phyloP scores from a whole-genome alignment of 2,329 filamentous ascomycete species.

The Didymella lethalis region DNA sequence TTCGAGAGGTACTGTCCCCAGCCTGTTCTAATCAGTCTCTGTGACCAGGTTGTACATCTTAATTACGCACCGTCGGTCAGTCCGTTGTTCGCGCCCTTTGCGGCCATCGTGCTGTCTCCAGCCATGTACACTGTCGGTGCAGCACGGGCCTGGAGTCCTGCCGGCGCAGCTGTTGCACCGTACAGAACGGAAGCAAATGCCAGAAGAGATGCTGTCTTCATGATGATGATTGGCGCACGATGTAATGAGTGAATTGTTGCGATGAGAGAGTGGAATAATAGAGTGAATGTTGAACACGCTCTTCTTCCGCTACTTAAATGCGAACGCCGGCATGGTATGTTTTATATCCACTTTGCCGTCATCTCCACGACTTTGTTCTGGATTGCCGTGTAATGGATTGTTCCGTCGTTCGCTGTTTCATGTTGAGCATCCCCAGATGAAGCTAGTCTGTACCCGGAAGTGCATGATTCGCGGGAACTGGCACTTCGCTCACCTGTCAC shows the following conservation, averaged over 20 bases:
- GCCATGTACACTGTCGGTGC: background rate
- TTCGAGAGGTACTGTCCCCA: background rate
- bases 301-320: too few relatives aligned
- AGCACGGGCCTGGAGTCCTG: background rate
- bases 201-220: too few relatives aligned
- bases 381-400: background rate
- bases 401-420: background rate
- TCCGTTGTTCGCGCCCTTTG: background rate
- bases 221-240: background rate
- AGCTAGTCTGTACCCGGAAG: background rate
- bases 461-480: background rate
- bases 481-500: background rate
- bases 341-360: background rate
- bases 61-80: background rate
- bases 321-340: too few relatives aligned
- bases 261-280: too few relatives aligned
- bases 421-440: background rate
- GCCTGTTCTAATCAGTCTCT: background rate
- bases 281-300: too few relatives aligned
- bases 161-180: background rate
- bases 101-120: background rate
- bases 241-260: background rate
- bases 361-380: background rate
- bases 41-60: rapidly evolving
- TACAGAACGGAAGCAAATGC: too few relatives aligned